Base-by-base conservation (phyloP, 2,329 filamentous ascomycete genomes). In the Coleophoma cylindrospora region DNA sequence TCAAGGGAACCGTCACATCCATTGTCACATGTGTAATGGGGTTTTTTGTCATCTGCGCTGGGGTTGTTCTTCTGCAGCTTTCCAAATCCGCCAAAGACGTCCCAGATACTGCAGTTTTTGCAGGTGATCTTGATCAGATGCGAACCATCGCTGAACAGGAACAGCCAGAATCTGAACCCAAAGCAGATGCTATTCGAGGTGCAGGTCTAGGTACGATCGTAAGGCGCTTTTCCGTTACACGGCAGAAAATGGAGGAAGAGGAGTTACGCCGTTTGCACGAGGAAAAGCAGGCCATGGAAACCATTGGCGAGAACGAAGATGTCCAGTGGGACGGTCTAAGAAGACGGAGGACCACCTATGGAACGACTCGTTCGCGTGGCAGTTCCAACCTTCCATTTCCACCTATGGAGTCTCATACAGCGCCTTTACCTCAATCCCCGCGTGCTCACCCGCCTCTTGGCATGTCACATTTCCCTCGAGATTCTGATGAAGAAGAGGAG, bases 31-130 rank as follows among this genome's bases (percentile, higher is more conserved):
- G 97, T 32, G 86, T 97, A 50, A 83, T 95, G 73, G 94, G 94
- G 1, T 99, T 99, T 71, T 72, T 99, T 38, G 86, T 87, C 53
- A 99, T 99, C 54, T 99, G 94, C 67, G 80, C 91, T 0, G 94
- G 94, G 1, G 94, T 97, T 6, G 86, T 97, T 1, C 72, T 99
- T 8, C 73, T 99, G 10, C 94, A 99, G 65, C 80, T 99, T n/a
- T 96, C 94, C 47, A 97, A 97, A 67, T 96, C 92, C 0, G 89
- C 94, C 60, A 99, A 97, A 66, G 92, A 99, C 63, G 92, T 99
- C 0, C 94, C 94, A 7, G 94, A 97, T 65, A 78, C 90, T 0
- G 91, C 91, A 33, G 84, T 99, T 37, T 96, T 99, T 74, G 84
- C 84, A 49, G 94, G 92, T 41, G 91, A 97, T 63, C 78, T 99